Percentiles rank a stretch among this genome's conserved stretches.
Evolutionary conservation across 202 grass and related monocot genomes (phyloP).

Genomic region (Zoysia matrella): DNA sequence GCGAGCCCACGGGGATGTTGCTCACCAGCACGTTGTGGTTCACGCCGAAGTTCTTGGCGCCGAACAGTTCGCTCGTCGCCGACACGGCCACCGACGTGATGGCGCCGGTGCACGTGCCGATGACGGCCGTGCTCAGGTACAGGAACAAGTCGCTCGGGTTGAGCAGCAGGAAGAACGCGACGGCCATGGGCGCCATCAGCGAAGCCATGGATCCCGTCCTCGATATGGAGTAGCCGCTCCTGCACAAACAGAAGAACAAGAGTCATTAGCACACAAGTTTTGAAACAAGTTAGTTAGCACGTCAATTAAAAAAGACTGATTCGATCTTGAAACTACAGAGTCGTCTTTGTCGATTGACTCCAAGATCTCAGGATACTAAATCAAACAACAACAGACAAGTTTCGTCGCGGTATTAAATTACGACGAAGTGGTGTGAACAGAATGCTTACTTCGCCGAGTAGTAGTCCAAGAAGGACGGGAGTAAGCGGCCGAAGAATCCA

Average conservation of each 20-base stretch:
- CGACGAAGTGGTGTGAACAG: conserved; percentile 32
- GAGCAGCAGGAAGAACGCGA: conserved; percentile 86
- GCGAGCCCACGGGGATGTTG: conserved; percentile 88
- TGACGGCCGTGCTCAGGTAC: conserved; percentile 64
- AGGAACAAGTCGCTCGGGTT: conserved; percentile 55
- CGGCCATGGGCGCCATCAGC: conserved; percentile 87
- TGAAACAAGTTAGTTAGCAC: conserved; percentile 26
- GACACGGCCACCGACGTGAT: too few species aligned
- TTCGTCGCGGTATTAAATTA: neutral
- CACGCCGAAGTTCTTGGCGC: conserved; percentile 85
- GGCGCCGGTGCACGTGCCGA: too few species aligned
- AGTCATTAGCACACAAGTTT: neutral
- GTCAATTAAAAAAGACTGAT: conserved; percentile 32
- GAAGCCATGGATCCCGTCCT: conserved; percentile 82
- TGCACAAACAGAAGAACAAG: conserved; percentile 18
- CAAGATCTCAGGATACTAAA: conserved; percentile 27
- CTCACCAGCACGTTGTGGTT: conserved; percentile 95
- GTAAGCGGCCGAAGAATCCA: conserved; percentile 93
- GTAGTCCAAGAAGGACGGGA: conserved; percentile 92
- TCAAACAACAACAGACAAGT: conserved; percentile 4
- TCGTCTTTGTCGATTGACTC: conserved; percentile 16
- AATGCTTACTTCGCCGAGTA: conserved; percentile 78
- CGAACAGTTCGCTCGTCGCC: too few species aligned
- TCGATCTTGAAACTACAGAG: conserved; percentile 15
- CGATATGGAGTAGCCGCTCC: conserved; percentile 66